Percentiles rank a stretch among this genome's conserved stretches.
phyloP scores from a whole-genome alignment of 306 rosid genomes.

The Hippophae rhamnoides region DNA sequence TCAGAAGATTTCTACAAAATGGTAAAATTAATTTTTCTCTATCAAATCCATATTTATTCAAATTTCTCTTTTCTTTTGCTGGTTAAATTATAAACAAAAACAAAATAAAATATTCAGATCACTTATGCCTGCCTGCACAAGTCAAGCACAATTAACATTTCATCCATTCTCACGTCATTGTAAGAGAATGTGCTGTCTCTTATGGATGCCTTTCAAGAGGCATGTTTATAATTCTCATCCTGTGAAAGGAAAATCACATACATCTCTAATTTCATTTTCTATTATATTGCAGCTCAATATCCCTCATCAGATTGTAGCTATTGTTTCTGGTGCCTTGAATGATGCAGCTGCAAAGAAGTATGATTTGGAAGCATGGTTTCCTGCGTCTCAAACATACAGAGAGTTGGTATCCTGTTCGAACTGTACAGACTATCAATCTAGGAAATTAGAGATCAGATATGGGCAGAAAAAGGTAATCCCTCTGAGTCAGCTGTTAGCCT shows the following conservation, averaged over 20 bases:
- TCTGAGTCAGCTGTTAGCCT: background rate
- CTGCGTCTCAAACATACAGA: constrained; percentile 76
- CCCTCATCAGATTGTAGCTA: constrained; percentile 79
- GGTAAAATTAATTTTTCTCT: constrained; percentile 26
- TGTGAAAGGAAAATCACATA: no score
- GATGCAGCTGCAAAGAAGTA: constrained; percentile 97
- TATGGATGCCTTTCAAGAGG: background rate
- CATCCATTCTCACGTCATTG: background rate
- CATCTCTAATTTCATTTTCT: background rate
- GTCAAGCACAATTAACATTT: background rate
- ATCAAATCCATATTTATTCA: background rate
- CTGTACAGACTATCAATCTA: constrained; percentile 91
- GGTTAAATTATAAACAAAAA: no score
- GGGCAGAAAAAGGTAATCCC: constrained; percentile 84
- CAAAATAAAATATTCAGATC: background rate
- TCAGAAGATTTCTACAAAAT: constrained; percentile 75
- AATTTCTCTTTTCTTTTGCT: background rate
- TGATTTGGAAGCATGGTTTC: constrained; percentile 96
- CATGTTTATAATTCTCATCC: no score
- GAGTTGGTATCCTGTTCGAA: constrained; percentile 93
- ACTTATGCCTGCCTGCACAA: background rate
- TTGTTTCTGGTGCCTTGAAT: constrained; percentile 95
- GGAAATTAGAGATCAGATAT: constrained; percentile 77
- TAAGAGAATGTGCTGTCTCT: background rate
- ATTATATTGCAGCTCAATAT: constrained; percentile 46